Percentiles rank a stretch among this genome's conserved stretches.
Conservation (phyloP, 768 basidiomycete species). For the Dentipellis fragilis region DNA sequence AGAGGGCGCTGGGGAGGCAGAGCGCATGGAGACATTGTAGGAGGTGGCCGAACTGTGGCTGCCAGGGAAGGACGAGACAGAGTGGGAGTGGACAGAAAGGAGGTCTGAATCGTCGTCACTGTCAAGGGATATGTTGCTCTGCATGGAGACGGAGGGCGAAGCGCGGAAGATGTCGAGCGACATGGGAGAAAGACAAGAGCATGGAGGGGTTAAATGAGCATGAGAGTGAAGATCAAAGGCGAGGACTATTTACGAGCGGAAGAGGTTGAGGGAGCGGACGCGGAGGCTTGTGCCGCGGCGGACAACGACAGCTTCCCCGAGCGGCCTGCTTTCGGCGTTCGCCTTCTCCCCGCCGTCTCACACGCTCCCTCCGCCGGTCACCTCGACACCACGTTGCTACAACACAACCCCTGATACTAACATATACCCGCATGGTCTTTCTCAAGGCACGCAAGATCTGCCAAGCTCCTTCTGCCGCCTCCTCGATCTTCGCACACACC, state of each 20-base stretch:
- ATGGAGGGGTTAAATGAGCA: slow-evolving; percentile 4
- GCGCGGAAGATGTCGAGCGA: slow-evolving; percentile 4
- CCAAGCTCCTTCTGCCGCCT: too few species aligned
- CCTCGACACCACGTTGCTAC: too few species aligned
- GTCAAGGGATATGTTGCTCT: slow-evolving; percentile 26
- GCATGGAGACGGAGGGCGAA: slow-evolving; percentile 6
- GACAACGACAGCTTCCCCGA: not conserved
- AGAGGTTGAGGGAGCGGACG: not conserved
- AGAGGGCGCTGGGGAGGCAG: slow-evolving; percentile 57
- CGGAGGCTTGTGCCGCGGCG: not conserved
- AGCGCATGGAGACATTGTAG: slow-evolving; percentile 48
- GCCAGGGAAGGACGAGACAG: slow-evolving; percentile 29
- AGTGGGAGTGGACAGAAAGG: slow-evolving; percentile 24
- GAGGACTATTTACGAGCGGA: not conserved
- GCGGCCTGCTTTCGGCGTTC: not conserved
- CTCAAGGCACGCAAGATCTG: too few species aligned
- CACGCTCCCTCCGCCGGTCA: too few species aligned
- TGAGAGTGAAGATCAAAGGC: not conserved
- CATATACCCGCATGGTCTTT: too few species aligned
- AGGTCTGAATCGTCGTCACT: slow-evolving; percentile 32
- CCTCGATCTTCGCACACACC: too few species aligned
- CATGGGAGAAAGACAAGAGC: slow-evolving; percentile 9
- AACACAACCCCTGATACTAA: too few species aligned
- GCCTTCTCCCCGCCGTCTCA: not conserved
- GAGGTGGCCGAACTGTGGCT: slow-evolving; percentile 45